phyloP scores from a whole-genome alignment of 2,329 filamentous ascomycete genomes.

The Nigrospora sphaerica region DNA sequence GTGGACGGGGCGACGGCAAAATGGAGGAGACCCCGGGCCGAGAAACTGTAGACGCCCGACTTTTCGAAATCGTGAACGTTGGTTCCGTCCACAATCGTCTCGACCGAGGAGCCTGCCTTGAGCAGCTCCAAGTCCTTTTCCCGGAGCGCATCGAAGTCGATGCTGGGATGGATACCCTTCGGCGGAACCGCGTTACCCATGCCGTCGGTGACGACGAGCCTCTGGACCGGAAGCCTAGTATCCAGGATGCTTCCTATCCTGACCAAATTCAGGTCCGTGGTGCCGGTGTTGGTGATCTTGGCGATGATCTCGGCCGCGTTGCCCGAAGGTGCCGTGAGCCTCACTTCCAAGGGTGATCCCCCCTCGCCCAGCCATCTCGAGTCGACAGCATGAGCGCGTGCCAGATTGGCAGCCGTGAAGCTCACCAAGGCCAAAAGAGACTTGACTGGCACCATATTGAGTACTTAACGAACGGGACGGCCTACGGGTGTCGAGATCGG shows the following conservation, averaged over 20 bases:
- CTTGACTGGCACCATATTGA: background rate
- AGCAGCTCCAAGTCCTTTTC: slow-evolving; percentile 8
- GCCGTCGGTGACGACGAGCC: slow-evolving; percentile 6
- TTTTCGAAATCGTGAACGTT: slow-evolving; percentile 9
- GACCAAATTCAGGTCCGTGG: slow-evolving; percentile 12
- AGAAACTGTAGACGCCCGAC: slow-evolving; percentile 10
- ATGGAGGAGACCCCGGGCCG: slow-evolving; percentile 8
- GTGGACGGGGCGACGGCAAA: slow-evolving; percentile 8
- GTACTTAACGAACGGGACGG: too few relatives aligned
- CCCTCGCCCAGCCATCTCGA: background rate
- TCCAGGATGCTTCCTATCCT: slow-evolving; percentile 14
- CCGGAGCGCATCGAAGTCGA: slow-evolving; percentile 11
- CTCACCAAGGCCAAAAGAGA: background rate
- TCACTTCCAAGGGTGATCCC: slow-evolving; percentile 6
- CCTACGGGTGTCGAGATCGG: too few relatives aligned
- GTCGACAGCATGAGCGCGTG: background rate
- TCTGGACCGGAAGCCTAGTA: slow-evolving; percentile 9
- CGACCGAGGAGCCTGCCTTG: slow-evolving; percentile 7
- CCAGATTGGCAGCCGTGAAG: background rate
- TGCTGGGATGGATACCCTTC: slow-evolving; percentile 10
- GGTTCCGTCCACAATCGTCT: slow-evolving; percentile 7
- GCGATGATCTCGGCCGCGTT: slow-evolving; percentile 10
- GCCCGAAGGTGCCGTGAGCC: slow-evolving; percentile 1
- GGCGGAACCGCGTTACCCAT: slow-evolving; percentile 8
- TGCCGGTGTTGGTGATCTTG: slow-evolving; percentile 11